Percentiles rank a stretch among this genome's conserved stretches.
phyloP scores from a whole-genome alignment of 2,329 filamentous ascomycete genomes.

The Trichoderma cornu-damae region DNA sequence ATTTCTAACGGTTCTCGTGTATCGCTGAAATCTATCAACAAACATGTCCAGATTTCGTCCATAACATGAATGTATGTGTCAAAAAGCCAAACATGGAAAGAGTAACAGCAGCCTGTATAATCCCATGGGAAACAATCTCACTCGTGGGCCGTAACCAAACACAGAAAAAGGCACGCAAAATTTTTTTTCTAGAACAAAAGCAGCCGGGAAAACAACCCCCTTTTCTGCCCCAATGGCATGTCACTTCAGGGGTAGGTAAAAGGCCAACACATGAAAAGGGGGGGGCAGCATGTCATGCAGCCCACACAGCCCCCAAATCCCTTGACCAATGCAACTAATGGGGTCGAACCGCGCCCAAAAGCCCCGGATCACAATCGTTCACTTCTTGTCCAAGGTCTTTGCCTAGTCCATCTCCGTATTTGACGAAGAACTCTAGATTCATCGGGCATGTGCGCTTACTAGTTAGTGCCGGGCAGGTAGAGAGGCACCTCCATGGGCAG shows the following conservation, averaged over 20 bases:
- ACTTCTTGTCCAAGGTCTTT: not conserved
- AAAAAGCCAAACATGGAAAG: not conserved
- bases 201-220: not conserved
- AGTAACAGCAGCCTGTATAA: not conserved
- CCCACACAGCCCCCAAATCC: not conserved
- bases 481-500: slow-evolving; percentile 28
- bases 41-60: not conserved
- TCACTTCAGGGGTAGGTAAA: not conserved
- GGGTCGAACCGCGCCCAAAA: not conserved
- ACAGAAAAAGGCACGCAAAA: not conserved
- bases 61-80: not conserved
- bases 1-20: not conserved
- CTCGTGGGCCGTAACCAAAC: not conserved
- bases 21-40: not conserved
- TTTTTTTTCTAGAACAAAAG: not conserved
- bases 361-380: not conserved
- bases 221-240: not conserved
- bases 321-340: not conserved
- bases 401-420: not conserved
- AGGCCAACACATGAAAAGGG: not conserved
- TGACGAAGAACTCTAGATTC: not conserved
- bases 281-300: not conserved
- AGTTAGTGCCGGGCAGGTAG: slow-evolving; percentile 21
- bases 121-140: not conserved
- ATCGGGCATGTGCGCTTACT: not conserved